These are phyloP conservation scores for Ailanthus altissimus DNA, from an alignment of 345 rosid genomes.

Conservation along the genomic window DNA sequence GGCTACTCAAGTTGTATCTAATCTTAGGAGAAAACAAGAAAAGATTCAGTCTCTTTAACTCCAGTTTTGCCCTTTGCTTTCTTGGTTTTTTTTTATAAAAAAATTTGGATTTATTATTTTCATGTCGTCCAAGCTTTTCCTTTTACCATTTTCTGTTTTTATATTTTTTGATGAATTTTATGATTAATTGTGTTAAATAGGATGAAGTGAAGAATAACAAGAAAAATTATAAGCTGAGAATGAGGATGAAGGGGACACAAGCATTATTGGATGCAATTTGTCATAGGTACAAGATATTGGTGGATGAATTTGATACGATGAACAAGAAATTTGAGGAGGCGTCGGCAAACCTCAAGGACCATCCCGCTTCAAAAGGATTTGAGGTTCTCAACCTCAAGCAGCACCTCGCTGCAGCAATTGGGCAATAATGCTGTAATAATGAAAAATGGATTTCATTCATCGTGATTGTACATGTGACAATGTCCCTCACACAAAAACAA, in stretches of 20 bases:
- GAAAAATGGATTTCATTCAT: too few species aligned
- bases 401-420: slow-evolving; percentile 45
- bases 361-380: slow-evolving; percentile 49
- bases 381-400: slow-evolving; percentile 76
- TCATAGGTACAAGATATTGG: slow-evolving; percentile 47
- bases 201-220: slow-evolving; percentile 41
- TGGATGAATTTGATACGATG: slow-evolving; percentile 56
- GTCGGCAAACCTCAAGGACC: slow-evolving; percentile 58
- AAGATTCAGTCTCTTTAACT: too few species aligned
- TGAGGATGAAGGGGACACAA: slow-evolving; percentile 80
- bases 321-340: slow-evolving; percentile 65
- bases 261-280: slow-evolving; percentile 64
- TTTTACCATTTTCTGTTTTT: too few species aligned
- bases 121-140: too few species aligned
- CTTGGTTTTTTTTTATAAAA: too few species aligned
- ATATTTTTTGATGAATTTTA: neutral
- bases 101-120: too few species aligned
- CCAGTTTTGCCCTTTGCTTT: too few species aligned
- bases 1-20: too few species aligned
- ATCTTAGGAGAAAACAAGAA: too few species aligned
- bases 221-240: slow-evolving; percentile 67
- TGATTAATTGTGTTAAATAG: slow-evolving; percentile 30
- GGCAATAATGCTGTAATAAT: too few species aligned
- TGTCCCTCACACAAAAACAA: too few species aligned
- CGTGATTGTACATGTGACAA: too few species aligned